Evolutionary conservation across 805 yeast genomes (phyloP).

Genomic region (Clavispora carvajalis): DNA sequence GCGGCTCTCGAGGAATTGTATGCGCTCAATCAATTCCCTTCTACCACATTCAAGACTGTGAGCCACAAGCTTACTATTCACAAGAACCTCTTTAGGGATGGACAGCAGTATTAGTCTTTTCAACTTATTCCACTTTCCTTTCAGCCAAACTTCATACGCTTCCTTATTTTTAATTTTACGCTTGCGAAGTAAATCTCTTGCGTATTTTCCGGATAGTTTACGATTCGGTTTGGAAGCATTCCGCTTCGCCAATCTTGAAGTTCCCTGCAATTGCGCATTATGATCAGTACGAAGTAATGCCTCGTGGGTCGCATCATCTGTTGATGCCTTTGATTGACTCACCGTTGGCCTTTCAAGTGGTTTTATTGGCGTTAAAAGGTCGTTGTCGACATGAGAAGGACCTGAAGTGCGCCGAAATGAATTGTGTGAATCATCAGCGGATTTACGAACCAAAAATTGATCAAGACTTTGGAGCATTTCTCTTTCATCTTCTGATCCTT

Average conservation of each 20-base stretch:
- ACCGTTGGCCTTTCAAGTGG: no score
- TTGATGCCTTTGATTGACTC: no score
- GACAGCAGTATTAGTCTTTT: conserved; percentile 24
- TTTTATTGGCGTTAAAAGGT: no score
- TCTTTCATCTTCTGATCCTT: conserved; percentile 1
- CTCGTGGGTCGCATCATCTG: no score
- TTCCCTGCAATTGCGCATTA: no score
- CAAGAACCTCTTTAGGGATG: conserved; percentile 23
- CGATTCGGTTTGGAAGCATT: neutral
- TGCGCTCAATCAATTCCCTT: conserved; percentile 28
- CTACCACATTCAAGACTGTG: conserved; percentile 21
- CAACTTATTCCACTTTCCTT: conserved; percentile 29
- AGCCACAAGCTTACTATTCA: conserved; percentile 23
- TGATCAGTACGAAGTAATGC: no score
- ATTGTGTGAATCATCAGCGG: neutral
- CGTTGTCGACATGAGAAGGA: no score
- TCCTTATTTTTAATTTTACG: neutral
- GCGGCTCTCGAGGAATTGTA: conserved; percentile 11
- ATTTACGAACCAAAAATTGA: neutral
- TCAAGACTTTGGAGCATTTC: conserved; percentile 2
- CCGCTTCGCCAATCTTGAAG: neutral
- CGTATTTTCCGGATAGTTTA: conserved; percentile 17
- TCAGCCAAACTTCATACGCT: conserved; percentile 20
- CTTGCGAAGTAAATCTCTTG: conserved; percentile 13
- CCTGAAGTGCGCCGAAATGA: neutral